Evolutionary conservation across 768 basidiomycete species (phyloP), one percentile per base, ranked within the genome.

Genomic region (Polyporus arcularius): DNA sequence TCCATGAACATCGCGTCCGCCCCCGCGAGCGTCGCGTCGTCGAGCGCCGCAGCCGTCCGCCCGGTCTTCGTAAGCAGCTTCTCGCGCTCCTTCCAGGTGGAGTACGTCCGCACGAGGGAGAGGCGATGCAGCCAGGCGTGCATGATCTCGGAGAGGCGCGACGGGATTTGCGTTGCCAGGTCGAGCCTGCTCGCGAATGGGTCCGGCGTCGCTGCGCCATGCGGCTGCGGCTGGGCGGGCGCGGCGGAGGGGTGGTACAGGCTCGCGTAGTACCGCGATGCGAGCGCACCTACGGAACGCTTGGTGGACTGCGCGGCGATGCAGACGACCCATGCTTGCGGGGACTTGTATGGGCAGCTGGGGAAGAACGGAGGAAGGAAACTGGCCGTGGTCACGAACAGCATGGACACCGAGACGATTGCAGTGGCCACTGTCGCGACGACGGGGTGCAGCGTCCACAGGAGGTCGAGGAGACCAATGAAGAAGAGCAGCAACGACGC

Each of bases 401-500:
- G 47, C 21, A 58, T 16, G 2, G 54, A 28, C 14, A 63, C 31
- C 0, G 53, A 53, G 38, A 58, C 48, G 48, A 63, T 48, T 4
- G 42, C 60, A 2, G 59, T 55, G 12, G 52, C 46, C 9, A 66
- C 54, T 6, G 38, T 53, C n/a, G 66, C 68, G 21, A 70, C 67
- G 47, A 61, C 38, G 15, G 28, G 40, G 39, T 67, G 53, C 11
- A 70, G 48, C 0, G 65, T 62, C 67, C 69, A 70, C 15, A 68
- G 54, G 9, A 68, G 47, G 35, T 59, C 60, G 54, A 74, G 67
- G 38, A 70, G 32, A 4, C 68, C 70, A 14, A 46, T 42, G 38
- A 70, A 56, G 64, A 70, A 70, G 4, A 70, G 61, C 4, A 67
- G 49, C 6, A 70, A 57, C 1, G 67, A 62, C 1, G 62, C 15